phyloP scores from a whole-genome alignment of 2,329 filamentous ascomycete genomes.

The Hymenoscyphus albidus region DNA sequence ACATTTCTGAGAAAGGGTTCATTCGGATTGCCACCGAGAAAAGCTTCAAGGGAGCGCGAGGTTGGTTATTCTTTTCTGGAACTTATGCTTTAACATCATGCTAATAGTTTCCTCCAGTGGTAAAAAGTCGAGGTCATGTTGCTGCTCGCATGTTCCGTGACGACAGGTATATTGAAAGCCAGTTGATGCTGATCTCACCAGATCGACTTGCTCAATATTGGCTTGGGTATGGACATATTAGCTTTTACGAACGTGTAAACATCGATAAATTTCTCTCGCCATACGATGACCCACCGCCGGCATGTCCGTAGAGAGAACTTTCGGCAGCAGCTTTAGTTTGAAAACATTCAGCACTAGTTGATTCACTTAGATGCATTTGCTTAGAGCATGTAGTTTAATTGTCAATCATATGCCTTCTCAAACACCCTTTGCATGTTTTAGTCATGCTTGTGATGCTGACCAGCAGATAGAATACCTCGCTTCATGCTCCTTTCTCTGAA shows the following conservation, averaged over 20 bases:
- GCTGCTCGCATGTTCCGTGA: conserved; percentile 67
- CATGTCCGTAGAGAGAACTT: background rate
- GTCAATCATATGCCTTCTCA: background rate
- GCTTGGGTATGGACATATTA: conserved; percentile 60
- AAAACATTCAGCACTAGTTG: background rate
- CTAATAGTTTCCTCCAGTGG: background rate
- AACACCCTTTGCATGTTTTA: background rate
- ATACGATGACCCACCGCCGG: conserved; percentile 16
- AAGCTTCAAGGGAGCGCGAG: conserved; percentile 66
- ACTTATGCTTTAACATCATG: background rate
- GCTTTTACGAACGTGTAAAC: conserved; percentile 57
- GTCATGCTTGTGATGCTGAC: too few relatives aligned
- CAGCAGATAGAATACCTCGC: too few relatives aligned
- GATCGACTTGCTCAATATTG: conserved; percentile 79
- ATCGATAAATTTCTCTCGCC: conserved; percentile 48
- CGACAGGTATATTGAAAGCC: conserved; percentile 69
- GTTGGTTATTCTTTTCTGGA: background rate
- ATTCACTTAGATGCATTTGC: background rate
- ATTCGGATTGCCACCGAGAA: conserved; percentile 61
- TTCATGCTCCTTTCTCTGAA: background rate
- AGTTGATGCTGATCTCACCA: conserved; percentile 75
- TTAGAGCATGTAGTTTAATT: background rate
- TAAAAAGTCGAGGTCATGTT: conserved; percentile 58
- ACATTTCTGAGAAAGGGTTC: conserved; percentile 66
- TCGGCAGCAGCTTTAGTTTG: background rate